phyloP scores from a whole-genome alignment of 2,329 filamentous ascomycete genomes.

The Claviceps citrina region DNA sequence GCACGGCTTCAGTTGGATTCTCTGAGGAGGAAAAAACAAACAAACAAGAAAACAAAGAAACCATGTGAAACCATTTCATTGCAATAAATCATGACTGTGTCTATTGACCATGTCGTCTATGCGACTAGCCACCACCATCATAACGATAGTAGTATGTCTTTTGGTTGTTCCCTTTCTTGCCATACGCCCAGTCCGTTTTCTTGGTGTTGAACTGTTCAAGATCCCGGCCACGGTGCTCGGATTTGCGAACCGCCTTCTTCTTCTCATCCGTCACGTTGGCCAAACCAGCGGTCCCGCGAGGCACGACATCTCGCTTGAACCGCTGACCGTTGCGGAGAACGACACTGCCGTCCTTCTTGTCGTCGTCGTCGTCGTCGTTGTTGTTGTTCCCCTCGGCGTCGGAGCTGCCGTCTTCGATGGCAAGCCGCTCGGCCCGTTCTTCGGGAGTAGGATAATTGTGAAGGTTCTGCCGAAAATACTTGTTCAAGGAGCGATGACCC shows the following conservation, averaged over 20 bases:
- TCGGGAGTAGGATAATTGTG: conserved; percentile 65
- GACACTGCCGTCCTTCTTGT: conserved; percentile 13
- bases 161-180: conserved; percentile 63
- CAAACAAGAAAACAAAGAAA: neutral
- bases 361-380: conserved; percentile 21
- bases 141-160: conserved; percentile 42
- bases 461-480: conserved; percentile 87
- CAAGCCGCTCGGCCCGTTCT: conserved; percentile 55
- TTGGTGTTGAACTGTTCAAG: conserved; percentile 45
- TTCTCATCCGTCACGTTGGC: conserved; percentile 59
- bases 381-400: conserved; percentile 21
- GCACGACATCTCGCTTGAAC: conserved; percentile 41
- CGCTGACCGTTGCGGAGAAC: conserved; percentile 11
- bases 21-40: neutral
- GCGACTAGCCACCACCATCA: conserved; percentile 26
- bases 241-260: conserved; percentile 49
- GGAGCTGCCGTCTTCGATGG: conserved; percentile 32
- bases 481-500: conserved; percentile 74
- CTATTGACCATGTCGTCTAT: neutral
- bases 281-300: conserved; percentile 63
- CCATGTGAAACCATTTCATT: no score
- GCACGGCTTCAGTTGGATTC: no score
- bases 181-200: conserved; percentile 52
- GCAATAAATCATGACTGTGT: conserved; percentile 1
- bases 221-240: conserved; percentile 55